phyloP scores from a whole-genome alignment of 2,329 filamentous ascomycete species.

The Elsinoe arachidis region DNA sequence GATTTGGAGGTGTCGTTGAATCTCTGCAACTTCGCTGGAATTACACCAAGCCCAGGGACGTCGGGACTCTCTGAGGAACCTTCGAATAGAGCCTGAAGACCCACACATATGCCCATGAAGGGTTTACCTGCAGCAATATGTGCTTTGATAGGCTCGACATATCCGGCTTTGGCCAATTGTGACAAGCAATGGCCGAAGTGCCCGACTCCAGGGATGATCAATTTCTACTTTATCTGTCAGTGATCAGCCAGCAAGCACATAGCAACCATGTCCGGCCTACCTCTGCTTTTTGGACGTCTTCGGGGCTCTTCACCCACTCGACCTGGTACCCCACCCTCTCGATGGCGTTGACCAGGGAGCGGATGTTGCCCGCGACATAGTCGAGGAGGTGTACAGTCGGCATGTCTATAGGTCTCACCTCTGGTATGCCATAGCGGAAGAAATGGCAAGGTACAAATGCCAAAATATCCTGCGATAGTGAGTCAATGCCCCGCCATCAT shows the following conservation, averaged over 20 bases:
- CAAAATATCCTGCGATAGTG: background rate
- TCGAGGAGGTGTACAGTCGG: conserved; percentile 71
- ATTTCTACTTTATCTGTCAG: conserved; percentile 51
- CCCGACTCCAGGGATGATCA: conserved; percentile 92
- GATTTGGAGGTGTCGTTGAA: conserved; percentile 74
- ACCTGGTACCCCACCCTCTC: conserved; percentile 90
- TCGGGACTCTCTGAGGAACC: conserved; percentile 70
- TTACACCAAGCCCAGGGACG: conserved; percentile 65
- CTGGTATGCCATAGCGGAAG: background rate
- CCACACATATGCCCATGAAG: conserved; percentile 97
- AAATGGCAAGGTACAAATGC: no score
- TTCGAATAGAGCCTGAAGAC: conserved; percentile 80
- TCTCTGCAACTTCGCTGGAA: conserved; percentile 61
- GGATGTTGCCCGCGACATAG: conserved; percentile 94
- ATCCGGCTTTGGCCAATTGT: conserved; percentile 73
- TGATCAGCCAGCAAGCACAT: conserved; percentile 21
- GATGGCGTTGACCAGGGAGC: conserved; percentile 93
- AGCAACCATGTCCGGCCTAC: conserved; percentile 38
- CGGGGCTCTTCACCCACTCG: conserved; percentile 80
- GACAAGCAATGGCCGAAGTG: conserved; percentile 95
- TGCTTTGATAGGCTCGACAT: conserved; percentile 68
- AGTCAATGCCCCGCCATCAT: background rate
- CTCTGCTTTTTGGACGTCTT: conserved; percentile 76
- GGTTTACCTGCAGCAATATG: conserved; percentile 89
- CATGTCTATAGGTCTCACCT: conserved; percentile 39